Percentiles rank a stretch among this genome's conserved stretches.
Conservation (phyloP, 257 asterid genomes). For the Striga asiatica region DNA sequence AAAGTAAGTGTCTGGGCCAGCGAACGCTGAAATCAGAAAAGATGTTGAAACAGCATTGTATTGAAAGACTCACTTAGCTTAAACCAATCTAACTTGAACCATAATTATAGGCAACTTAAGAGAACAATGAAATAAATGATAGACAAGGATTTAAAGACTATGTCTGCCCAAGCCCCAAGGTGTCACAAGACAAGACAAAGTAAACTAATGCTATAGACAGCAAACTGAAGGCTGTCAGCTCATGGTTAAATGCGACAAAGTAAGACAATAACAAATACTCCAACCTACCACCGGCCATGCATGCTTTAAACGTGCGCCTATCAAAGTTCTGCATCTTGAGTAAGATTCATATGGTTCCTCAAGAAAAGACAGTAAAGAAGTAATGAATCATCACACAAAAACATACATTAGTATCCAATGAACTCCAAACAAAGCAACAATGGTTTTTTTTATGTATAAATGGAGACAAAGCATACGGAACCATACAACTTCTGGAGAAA, state of each 20-base stretch:
- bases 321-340: no score
- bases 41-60: not conserved
- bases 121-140: not conserved
- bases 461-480: no score
- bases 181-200: not conserved
- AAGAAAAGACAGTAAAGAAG: no score
- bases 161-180: not conserved
- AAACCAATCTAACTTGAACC: not conserved
- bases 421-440: no score
- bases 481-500: not conserved
- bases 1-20: conserved; percentile 78
- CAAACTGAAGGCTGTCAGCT: not conserved
- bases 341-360: no score
- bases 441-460: no score
- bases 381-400: no score
- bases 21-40: conserved; percentile 59
- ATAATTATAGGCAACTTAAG: not conserved
- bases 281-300: no score
- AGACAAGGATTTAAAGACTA: not conserved
- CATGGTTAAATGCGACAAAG: no score
- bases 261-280: no score
- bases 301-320: no score
- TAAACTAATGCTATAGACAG: not conserved
- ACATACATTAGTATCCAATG: no score
- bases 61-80: not conserved